These are phyloP conservation scores for Fusarium graminum DNA, from an alignment of 2,329 filamentous ascomycete species.

Conservation along the genomic window DNA sequence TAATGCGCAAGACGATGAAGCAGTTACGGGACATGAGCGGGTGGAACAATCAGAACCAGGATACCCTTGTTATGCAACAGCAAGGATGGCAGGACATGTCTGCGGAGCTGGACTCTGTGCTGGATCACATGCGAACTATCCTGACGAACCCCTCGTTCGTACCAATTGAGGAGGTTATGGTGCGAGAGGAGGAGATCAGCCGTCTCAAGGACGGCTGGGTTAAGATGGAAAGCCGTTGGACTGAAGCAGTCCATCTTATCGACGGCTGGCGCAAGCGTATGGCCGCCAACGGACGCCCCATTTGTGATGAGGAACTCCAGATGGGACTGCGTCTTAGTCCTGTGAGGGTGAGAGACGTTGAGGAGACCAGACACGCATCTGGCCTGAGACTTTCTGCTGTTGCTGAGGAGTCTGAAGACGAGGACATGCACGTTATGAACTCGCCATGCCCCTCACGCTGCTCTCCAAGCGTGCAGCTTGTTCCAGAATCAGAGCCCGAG, in stretches of 20 bases:
- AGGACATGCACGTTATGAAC: constrained; percentile 37
- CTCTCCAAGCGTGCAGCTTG: constrained; percentile 32
- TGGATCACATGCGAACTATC: constrained; percentile 84
- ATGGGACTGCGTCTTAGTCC: constrained; percentile 76
- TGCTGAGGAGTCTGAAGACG: constrained; percentile 61
- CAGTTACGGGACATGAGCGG: constrained; percentile 79
- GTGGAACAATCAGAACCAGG: constrained; percentile 57
- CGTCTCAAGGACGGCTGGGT: constrained; percentile 88
- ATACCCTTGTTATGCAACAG: constrained; percentile 53
- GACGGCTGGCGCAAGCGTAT: constrained; percentile 91
- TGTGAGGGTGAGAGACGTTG: constrained; percentile 66
- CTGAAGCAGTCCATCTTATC: constrained; percentile 89
- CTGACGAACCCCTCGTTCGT: constrained; percentile 97
- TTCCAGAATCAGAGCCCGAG: constrained; percentile 44
- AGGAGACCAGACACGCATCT: constrained; percentile 58
- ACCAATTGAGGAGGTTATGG: constrained; percentile 90
- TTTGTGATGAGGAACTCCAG: constrained; percentile 76
- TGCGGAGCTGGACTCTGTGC: constrained; percentile 78
- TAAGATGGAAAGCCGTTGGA: constrained; percentile 92
- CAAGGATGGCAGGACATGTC: constrained; percentile 74
- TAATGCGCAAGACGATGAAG: constrained; percentile 78
- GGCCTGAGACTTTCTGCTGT: constrained; percentile 60
- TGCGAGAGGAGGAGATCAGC: constrained; percentile 91
- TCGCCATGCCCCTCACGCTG: constrained; percentile 50
- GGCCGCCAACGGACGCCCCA: constrained; percentile 75